Evolutionary conservation across 140 eudicot species (phyloP).

Genomic region (Oenanthe javanica): DNA sequence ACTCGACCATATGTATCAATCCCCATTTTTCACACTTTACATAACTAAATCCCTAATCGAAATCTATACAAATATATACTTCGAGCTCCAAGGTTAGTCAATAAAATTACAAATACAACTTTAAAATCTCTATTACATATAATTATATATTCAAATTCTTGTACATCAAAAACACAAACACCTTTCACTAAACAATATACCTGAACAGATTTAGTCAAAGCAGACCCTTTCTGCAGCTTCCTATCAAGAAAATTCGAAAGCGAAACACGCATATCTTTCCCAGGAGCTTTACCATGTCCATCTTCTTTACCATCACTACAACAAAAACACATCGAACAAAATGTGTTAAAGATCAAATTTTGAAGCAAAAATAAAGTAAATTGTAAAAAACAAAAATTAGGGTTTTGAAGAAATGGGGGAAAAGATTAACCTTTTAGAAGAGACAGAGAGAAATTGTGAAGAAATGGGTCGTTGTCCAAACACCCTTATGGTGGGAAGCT

Average conservation of each 20-base stretch:
- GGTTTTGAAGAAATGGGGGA: slow-evolving; percentile 7
- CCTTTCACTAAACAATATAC: no score
- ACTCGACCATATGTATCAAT: neutral
- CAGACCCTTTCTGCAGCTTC: slow-evolving; percentile 48
- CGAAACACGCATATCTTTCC: slow-evolving; percentile 36
- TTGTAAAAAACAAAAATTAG: neutral
- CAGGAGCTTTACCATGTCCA: slow-evolving; percentile 4
- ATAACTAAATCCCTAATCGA: neutral
- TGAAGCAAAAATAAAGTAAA: neutral
- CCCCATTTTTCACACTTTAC: neutral
- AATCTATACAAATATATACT: no score
- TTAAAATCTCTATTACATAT: neutral
- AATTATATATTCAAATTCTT: neutral
- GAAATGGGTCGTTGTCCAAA: slow-evolving; percentile 54
- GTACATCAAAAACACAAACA: neutral
- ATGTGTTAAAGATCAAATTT: neutral
- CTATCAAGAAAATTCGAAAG: slow-evolving; percentile 53
- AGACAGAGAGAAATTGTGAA: slow-evolving; percentile 29
- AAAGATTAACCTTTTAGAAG: slow-evolving; percentile 24
- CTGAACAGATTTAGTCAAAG: slow-evolving; percentile 29
- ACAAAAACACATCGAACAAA: slow-evolving; percentile 19
- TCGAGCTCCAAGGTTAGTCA: no score
- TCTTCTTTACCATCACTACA: slow-evolving; percentile 22
- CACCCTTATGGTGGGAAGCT: slow-evolving; percentile 26
- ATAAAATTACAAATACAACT: neutral